phyloP scores from a whole-genome alignment of 306 rosid genomes.

The Mimosa bimucronata region DNA sequence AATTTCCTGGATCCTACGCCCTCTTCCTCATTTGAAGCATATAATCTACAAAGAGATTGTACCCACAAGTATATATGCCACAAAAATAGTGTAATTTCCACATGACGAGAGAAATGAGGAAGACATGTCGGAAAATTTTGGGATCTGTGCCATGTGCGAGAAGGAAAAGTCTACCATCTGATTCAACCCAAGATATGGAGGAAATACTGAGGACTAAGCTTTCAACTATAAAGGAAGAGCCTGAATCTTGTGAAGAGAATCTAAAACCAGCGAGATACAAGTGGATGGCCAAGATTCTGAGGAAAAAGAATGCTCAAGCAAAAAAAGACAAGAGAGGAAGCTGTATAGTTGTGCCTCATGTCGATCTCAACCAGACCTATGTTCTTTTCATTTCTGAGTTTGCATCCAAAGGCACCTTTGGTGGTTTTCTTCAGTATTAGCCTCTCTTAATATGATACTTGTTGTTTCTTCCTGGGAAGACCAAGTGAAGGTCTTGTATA shows the following conservation, averaged over 20 bases:
- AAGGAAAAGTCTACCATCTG: conserved; percentile 49
- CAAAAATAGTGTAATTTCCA: not conserved
- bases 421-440: conserved; percentile 58
- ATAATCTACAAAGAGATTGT: conserved; percentile 38
- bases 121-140: conserved; percentile 60
- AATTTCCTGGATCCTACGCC: conserved; percentile 38
- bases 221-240: conserved; percentile 72
- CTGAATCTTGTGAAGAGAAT: conserved; percentile 59
- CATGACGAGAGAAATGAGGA: conserved; percentile 50
- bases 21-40: not conserved
- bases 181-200: conserved; percentile 64
- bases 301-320: conserved; percentile 50
- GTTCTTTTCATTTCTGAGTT: conserved; percentile 53
- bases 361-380: conserved; percentile 61
- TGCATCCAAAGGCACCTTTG: conserved; percentile 61
- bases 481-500: conserved; percentile 19
- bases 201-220: conserved; percentile 74
- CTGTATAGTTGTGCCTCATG: conserved; percentile 51
- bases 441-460: not conserved
- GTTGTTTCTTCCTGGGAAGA: conserved; percentile 14
- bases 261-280: conserved; percentile 45
- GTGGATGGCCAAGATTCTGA: conserved; percentile 49
- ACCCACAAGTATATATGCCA: conserved; percentile 11
- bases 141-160: conserved; percentile 66
- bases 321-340: conserved; percentile 40